Conservation (phyloP, 129 eudicot genomes). For the Pulicaria dysenterica region DNA sequence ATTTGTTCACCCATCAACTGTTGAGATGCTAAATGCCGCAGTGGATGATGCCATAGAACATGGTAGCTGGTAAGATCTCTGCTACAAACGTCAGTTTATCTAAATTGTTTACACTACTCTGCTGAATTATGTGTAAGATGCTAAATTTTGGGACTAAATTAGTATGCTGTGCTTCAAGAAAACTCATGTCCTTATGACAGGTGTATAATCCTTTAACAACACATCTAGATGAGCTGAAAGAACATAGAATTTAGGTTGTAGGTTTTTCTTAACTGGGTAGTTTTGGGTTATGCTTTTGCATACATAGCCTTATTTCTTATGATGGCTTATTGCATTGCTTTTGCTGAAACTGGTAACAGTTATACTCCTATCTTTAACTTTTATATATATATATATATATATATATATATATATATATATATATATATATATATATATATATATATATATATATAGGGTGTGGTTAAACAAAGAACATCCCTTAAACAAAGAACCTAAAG, state of each 20-base stretch:
- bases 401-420: background rate
- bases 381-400: background rate
- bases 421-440: background rate
- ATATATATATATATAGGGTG: background rate
- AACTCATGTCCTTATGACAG: background rate
- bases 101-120: background rate
- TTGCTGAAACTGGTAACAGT: background rate
- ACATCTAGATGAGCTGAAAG: background rate
- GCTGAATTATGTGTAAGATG: background rate
- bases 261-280: background rate
- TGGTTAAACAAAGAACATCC: too few relatives aligned
- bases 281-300: background rate
- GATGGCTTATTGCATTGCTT: background rate
- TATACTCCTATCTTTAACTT: background rate
- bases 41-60: conserved; percentile 91
- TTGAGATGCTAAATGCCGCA: conserved; percentile 94
- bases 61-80: conserved; percentile 74
- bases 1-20: conserved; percentile 83
- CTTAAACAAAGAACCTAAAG: too few relatives aligned
- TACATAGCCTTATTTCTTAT: background rate
- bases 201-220: background rate
- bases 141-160: conserved; percentile 3
- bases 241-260: background rate
- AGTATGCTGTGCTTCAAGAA: background rate
- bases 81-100: background rate